phyloP scores from a whole-genome alignment of 1,284 basidiomycete species.

The Schizophyllum commune region DNA sequence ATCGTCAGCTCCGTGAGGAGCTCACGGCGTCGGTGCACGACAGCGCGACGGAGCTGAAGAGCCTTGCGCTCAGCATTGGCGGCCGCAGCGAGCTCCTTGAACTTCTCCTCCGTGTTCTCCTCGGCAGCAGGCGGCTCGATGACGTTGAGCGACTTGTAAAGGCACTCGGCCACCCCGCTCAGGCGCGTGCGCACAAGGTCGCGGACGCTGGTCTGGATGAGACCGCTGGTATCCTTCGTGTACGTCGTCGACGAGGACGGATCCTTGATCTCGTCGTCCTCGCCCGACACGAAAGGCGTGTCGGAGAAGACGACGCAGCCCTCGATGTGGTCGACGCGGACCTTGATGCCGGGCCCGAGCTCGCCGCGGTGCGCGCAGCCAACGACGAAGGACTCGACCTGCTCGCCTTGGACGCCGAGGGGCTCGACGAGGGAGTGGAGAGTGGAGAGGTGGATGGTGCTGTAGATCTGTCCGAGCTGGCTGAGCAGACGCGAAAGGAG shows the following conservation, averaged over 20 bases:
- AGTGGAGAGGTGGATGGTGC: constrained; percentile 75
- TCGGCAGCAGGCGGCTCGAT: constrained; percentile 39
- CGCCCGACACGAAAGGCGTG: constrained; percentile 46
- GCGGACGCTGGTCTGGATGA: constrained; percentile 62
- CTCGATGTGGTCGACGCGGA: constrained; percentile 86
- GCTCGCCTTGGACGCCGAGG: constrained; percentile 41
- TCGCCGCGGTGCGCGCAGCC: constrained; percentile 87
- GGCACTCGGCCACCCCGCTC: constrained; percentile 63
- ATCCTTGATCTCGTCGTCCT: background rate
- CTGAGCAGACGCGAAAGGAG: constrained; percentile 91
- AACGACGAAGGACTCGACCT: constrained; percentile 91
- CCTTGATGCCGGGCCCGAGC: constrained; percentile 44
- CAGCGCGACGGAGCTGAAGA: constrained; percentile 67
- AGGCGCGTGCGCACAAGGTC: constrained; percentile 73
- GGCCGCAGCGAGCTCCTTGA: constrained; percentile 47
- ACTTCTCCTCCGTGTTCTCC: constrained; percentile 46
- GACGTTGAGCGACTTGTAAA: constrained; percentile 62
- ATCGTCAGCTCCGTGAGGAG: constrained; percentile 81
- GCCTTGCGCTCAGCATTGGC: constrained; percentile 72
- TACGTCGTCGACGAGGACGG: background rate
- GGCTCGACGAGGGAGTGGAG: constrained; percentile 74
- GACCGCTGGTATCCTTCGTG: constrained; percentile 21
- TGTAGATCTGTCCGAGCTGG: constrained; percentile 93
- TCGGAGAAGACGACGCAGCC: constrained; percentile 86
- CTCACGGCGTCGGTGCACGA: constrained; percentile 85